Percentiles rank a stretch among this genome's conserved stretches.
Evolutionary conservation across 441 rosid species (phyloP).

Genomic region (Biscutella laevigata): DNA sequence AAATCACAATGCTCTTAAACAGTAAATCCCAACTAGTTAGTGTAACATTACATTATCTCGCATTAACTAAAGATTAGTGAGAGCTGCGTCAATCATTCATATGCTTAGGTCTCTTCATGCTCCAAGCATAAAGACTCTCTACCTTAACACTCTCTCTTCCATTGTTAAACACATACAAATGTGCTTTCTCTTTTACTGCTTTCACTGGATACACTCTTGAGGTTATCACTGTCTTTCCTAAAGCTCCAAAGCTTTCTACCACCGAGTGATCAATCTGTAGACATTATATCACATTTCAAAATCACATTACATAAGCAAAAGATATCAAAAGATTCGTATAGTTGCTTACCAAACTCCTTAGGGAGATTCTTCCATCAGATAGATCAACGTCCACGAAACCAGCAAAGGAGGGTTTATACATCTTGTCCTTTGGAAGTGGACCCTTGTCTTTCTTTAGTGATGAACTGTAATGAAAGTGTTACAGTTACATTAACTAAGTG

Average conservation of each 20-base stretch:
- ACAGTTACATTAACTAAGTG: not conserved
- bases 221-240: conserved; percentile 60
- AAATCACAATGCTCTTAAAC: too few species aligned
- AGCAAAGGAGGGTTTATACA: conserved; percentile 70
- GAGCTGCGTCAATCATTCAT: conserved; percentile 29
- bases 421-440: not conserved
- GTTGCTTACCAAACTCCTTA: conserved; percentile 45
- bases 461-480: conserved; percentile 34
- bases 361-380: conserved; percentile 43
- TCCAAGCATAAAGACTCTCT: conserved; percentile 65
- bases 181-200: conserved; percentile 39
- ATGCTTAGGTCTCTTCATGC: conserved; percentile 40
- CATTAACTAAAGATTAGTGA: too few species aligned
- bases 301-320: not conserved
- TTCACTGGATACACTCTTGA: conserved; percentile 69
- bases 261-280: conserved; percentile 66
- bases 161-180: conserved; percentile 62
- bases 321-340: not conserved
- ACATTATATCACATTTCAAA: not conserved
- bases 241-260: conserved; percentile 67
- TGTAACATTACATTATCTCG: too few species aligned
- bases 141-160: conserved; percentile 42
- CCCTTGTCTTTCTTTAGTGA: conserved; percentile 28
- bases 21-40: too few species aligned
- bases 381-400: conserved; percentile 70